Evolutionary conservation across 2,329 filamentous ascomycete genomes (phyloP), one percentile per base, ranked within the genome.

Genomic region (Penicillium sp.): DNA sequence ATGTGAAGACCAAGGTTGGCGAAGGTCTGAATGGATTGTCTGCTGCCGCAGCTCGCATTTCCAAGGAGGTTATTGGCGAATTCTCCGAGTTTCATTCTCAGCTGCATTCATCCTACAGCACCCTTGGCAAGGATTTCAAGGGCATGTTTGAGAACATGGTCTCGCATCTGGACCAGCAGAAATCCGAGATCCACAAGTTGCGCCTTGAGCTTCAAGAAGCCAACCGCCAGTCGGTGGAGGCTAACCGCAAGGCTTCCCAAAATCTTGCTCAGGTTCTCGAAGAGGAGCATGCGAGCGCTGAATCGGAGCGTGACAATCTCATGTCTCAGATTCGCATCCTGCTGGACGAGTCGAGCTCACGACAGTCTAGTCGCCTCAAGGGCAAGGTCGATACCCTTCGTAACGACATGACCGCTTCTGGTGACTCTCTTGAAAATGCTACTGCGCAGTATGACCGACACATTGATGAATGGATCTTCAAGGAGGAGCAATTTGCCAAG

Each of bases 61-160:
- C 91, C 0, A 88, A 87, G 11, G 92, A 95, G 62, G 92, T 97
- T 43, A 83, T 96, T 53, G 87, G 82, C 52, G 92, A 97, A 70
- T 81, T 99, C 54, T 82, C 85, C 28, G 81, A 82, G n/a, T 95
- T 97, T 64, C 90, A 96, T 69, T 82, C 79, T 44, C 85, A 85
- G 77, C 81, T 97, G 27, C 90, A 95, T 63, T 76, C 83, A 11
- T 96, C 92, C 0, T 96, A 96, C 69, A 88, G 86, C 60, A 81
- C 83, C 1, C 81, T 97, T 2, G 91, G 91, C 8, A 86, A 86
- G 53, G 91, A 97, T 60, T 91, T 96, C 76, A 95, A 92, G 68
- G 76, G 77, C 5, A 82, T 92, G 22, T 96, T 97, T 60, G 90
- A 96, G 58, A 86, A 89, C 11, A 79, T 96, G 44, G 79, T 89